A percentile compares a stretch with the other conserved stretches of the same genome.
These are phyloP conservation scores for Vigna reflexopilosa DNA, from an alignment of 306 rosid species.

Conservation along the genomic window DNA sequence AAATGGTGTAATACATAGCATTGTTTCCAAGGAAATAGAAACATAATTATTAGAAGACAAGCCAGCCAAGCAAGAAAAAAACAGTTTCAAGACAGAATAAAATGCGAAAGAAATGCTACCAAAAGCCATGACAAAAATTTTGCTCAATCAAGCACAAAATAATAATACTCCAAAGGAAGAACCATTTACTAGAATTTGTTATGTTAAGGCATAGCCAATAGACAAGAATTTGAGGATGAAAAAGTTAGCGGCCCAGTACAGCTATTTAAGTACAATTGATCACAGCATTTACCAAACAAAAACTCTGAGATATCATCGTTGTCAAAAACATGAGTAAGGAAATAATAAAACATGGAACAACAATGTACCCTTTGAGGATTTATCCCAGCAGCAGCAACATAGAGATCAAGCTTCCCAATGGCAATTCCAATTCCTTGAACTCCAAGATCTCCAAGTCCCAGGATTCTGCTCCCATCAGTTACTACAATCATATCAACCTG, in stretches of 20 bases:
- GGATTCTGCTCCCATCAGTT: conserved; percentile 96
- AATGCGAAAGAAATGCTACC: conserved; percentile 9
- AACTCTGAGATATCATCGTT: conserved; percentile 16
- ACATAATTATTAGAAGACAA: conserved; percentile 13
- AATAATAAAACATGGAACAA: conserved; percentile 33
- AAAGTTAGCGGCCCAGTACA: conserved; percentile 11
- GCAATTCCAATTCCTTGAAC: conserved; percentile 98
- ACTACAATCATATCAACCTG: conserved; percentile 99
- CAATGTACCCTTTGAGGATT: conserved; percentile 92
- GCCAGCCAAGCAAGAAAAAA: conserved; percentile 25
- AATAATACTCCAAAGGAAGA: conserved; percentile 6
- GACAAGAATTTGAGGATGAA: conserved; percentile 12
- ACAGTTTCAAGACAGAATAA: conserved; percentile 32
- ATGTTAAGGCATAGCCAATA: conserved; percentile 23
- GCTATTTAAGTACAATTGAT: conserved; percentile 26
- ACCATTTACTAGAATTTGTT: conserved; percentile 18
- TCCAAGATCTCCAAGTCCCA: conserved; percentile 99
- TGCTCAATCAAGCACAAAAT: conserved; percentile 14
- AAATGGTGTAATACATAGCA: background rate
- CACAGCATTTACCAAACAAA: conserved; percentile 31
- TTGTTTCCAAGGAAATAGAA: background rate
- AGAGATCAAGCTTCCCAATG: conserved; percentile 92
- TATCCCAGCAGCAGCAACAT: conserved; percentile 99
- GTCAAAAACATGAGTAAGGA: conserved; percentile 19
- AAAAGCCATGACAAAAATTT: conserved; percentile 18